Evolutionary conservation across 768 basidiomycete species (phyloP).

Genomic region (Suillus sp.): DNA sequence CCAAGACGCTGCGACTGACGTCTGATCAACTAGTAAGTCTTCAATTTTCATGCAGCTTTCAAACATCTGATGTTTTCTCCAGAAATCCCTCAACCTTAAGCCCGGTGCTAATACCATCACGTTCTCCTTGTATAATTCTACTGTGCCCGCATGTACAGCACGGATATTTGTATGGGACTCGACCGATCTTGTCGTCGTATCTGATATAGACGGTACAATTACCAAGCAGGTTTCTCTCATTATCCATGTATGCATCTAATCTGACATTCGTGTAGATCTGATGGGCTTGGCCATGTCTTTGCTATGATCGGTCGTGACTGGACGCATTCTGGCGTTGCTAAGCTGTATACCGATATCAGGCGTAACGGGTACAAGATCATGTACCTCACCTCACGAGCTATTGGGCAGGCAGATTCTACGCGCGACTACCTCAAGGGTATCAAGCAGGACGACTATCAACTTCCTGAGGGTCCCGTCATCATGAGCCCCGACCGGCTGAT

Average conservation of each 20-base stretch:
- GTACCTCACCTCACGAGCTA: conserved; percentile 96
- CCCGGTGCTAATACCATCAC: conserved; percentile 90
- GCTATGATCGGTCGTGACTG: conserved; percentile 98
- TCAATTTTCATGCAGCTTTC: neutral
- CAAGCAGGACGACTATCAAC: conserved; percentile 92
- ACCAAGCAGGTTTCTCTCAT: conserved; percentile 69
- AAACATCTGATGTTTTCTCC: conserved; percentile 7
- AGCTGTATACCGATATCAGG: conserved; percentile 93
- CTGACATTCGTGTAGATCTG: conserved; percentile 59
- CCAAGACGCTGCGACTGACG: conserved; percentile 89
- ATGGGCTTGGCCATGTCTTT: conserved; percentile 94
- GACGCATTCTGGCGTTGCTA: conserved; percentile 97
- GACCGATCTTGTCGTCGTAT: conserved; percentile 88
- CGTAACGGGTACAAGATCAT: conserved; percentile 98
- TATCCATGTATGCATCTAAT: neutral
- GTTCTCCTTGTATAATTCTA: conserved; percentile 87
- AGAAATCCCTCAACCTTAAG: conserved; percentile 87
- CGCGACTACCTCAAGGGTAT: conserved; percentile 92
- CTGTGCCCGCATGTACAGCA: conserved; percentile 82
- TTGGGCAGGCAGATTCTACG: conserved; percentile 97
- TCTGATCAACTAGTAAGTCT: conserved; percentile 87
- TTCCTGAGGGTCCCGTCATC: conserved; percentile 98
- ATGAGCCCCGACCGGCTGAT: conserved; percentile 98
- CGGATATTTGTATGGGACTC: conserved; percentile 96
- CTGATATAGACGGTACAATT: conserved; percentile 98